These are phyloP conservation scores for Pseudopyrenochaeta lycopersici DNA, from an alignment of 2,329 filamentous ascomycete species.

Conservation along the genomic window DNA sequence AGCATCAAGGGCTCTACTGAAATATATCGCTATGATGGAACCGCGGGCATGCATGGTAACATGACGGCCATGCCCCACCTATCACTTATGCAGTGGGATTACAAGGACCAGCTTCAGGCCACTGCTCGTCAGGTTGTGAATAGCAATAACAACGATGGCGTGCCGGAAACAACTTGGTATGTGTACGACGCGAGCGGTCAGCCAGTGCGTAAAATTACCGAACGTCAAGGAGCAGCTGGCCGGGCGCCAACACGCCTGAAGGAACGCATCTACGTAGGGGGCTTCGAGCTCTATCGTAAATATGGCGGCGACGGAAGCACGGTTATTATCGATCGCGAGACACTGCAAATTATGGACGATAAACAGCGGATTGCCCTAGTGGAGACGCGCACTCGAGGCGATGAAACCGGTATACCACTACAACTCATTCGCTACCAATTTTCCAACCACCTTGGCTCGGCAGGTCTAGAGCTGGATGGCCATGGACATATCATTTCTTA, in stretches of 20 bases:
- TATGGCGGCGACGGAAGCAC: too few relatives aligned
- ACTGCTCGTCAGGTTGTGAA: constrained; percentile 6
- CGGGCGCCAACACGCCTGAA: too few relatives aligned
- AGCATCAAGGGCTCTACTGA: neutral
- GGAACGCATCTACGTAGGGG: constrained; percentile 14
- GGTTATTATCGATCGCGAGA: too few relatives aligned
- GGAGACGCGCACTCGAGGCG: too few relatives aligned
- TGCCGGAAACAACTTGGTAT: constrained; percentile 22
- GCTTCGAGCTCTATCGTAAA: constrained; percentile 11
- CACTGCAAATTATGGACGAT: too few relatives aligned
- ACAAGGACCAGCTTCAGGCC: constrained; percentile 11
- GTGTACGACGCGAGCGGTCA: constrained; percentile 12
- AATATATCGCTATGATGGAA: constrained; percentile 2
- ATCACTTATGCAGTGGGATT: constrained; percentile 16
- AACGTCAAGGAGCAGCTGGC: too few relatives aligned
- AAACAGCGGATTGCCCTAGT: too few relatives aligned
- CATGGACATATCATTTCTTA: constrained; percentile 34
- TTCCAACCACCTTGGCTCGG: constrained; percentile 8
- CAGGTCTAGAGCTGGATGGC: constrained; percentile 33
- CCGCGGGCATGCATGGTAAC: constrained; percentile 4
- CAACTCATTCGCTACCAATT: too few relatives aligned
- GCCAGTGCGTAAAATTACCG: constrained; percentile 24
- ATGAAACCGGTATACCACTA: too few relatives aligned
- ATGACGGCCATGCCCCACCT: constrained; percentile 17
- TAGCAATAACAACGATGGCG: too few relatives aligned